Evolutionary conservation across 2,329 filamentous ascomycete species (phyloP).

Genomic region (Fusarium protoensiforme): DNA sequence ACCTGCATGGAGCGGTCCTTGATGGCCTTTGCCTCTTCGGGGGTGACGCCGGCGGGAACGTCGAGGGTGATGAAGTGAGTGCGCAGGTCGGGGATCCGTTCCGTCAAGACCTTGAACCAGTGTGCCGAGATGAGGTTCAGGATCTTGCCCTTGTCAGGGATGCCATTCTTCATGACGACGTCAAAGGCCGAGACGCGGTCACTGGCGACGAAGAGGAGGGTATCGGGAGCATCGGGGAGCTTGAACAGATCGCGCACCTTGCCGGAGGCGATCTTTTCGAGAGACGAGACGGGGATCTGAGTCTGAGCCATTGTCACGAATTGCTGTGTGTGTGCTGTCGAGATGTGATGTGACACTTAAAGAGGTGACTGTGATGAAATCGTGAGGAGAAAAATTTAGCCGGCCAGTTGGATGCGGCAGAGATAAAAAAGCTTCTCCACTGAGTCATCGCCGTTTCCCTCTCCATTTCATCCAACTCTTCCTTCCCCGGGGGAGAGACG

Average conservation of each 20-base stretch:
- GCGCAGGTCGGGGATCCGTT: slow-evolving; percentile 59
- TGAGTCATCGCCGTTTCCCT: slow-evolving; percentile 24
- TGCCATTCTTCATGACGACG: slow-evolving; percentile 76
- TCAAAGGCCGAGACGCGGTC: slow-evolving; percentile 97
- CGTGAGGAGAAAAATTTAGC: slow-evolving; percentile 40
- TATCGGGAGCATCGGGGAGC: slow-evolving; percentile 72
- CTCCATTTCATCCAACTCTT: neutral
- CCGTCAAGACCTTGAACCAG: slow-evolving; percentile 64
- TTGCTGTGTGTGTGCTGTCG: neutral
- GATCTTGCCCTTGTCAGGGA: slow-evolving; percentile 64
- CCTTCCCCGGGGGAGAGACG: neutral
- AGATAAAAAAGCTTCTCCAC: slow-evolving; percentile 32
- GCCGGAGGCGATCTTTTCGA: slow-evolving; percentile 53
- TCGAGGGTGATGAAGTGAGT: slow-evolving; percentile 63
- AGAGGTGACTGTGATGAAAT: slow-evolving; percentile 29
- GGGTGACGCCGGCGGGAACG: slow-evolving; percentile 50
- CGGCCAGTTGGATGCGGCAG: slow-evolving; percentile 20
- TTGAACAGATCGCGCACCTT: slow-evolving; percentile 88
- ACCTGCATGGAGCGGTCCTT: slow-evolving; percentile 81
- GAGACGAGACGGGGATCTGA: slow-evolving; percentile 43
- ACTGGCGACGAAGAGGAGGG: slow-evolving; percentile 82
- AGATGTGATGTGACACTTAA: slow-evolving; percentile 5
- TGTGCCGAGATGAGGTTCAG: slow-evolving; percentile 60
- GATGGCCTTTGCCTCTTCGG: slow-evolving; percentile 61
- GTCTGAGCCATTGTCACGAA: slow-evolving; percentile 28